A percentile compares a stretch with the other conserved stretches of the same genome.
Conservation (phyloP, 495 filamentous ascomycete species). For the Daldinia caldariorum region DNA sequence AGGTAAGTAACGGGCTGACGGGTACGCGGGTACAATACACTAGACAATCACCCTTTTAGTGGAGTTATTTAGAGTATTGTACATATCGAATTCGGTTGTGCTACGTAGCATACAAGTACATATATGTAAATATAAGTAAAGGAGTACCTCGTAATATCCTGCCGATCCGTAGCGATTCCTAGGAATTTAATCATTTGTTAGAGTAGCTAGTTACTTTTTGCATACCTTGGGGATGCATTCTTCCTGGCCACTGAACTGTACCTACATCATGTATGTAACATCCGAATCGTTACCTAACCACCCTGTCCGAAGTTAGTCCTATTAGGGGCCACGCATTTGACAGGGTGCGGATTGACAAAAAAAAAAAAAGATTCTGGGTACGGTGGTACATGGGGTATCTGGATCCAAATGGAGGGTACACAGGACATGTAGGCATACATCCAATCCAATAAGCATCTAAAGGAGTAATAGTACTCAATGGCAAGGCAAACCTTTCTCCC, state of each 20-base stretch:
- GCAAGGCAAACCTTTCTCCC: too few relatives aligned
- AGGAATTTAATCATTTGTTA: neutral
- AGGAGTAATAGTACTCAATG: too few relatives aligned
- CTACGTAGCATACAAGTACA: conserved; percentile 20
- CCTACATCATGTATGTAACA: conserved; percentile 37
- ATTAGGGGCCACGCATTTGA: conserved; percentile 21
- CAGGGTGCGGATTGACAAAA: conserved; percentile 21
- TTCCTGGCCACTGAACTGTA: conserved; percentile 24
- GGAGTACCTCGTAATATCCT: conserved; percentile 26
- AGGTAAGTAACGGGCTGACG: conserved; percentile 31
- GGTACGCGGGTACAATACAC: conserved; percentile 41
- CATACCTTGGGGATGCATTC: conserved; percentile 19
- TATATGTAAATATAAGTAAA: too few relatives aligned
- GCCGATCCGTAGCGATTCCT: neutral
- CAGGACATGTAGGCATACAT: neutral
- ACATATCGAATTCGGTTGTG: conserved; percentile 10
- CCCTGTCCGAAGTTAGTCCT: conserved; percentile 22
- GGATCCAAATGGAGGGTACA: neutral
- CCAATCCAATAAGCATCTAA: neutral
- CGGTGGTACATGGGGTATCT: conserved; percentile 3
- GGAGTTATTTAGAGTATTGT: conserved; percentile 15
- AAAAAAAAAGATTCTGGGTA: neutral
- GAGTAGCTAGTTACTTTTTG: conserved; percentile 16
- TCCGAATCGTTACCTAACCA: conserved; percentile 32
- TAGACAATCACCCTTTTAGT: conserved; percentile 34